Evolutionary conservation across 345 rosid genomes (phyloP).

Genomic region (Psidium guajava): DNA sequence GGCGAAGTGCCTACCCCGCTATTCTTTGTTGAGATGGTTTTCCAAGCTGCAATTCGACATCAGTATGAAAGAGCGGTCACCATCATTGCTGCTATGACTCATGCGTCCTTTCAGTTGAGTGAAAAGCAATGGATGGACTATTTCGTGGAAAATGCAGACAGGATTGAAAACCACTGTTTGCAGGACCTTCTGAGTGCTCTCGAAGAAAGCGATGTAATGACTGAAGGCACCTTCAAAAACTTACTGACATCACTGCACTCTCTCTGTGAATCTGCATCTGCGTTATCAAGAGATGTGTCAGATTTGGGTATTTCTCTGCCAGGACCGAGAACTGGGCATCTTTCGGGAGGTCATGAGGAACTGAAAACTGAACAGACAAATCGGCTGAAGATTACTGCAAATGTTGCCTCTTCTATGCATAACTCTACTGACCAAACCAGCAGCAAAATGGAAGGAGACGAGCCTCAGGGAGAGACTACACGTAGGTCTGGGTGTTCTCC

Average conservation of each 20-base stretch:
- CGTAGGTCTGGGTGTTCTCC: not conserved
- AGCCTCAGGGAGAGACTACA: not conserved
- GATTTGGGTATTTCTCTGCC: not conserved
- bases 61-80: slow-evolving; percentile 51
- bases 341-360: not conserved
- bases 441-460: not conserved
- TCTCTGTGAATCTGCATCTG: slow-evolving; percentile 6
- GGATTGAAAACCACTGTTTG: slow-evolving; percentile 25
- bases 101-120: slow-evolving; percentile 69
- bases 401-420: not conserved
- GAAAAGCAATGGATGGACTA: slow-evolving; percentile 65
- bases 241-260: slow-evolving; percentile 41
- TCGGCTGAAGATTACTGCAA: not conserved
- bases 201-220: slow-evolving; percentile 23
- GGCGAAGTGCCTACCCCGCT: slow-evolving; percentile 69
- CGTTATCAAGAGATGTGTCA: not conserved
- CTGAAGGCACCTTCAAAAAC: slow-evolving; percentile 52
- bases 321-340: not conserved
- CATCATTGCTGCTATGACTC: slow-evolving; percentile 47
- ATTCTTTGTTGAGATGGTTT: slow-evolving; percentile 60
- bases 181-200: slow-evolving; percentile 38
- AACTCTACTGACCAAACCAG: not conserved
- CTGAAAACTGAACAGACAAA: not conserved
- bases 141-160: slow-evolving; percentile 30
- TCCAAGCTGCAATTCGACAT: slow-evolving; percentile 42